Percentiles rank a stretch among this genome's conserved stretches.
phyloP scores from a whole-genome alignment of 306 rosid species.

The Cicer bijugum region DNA sequence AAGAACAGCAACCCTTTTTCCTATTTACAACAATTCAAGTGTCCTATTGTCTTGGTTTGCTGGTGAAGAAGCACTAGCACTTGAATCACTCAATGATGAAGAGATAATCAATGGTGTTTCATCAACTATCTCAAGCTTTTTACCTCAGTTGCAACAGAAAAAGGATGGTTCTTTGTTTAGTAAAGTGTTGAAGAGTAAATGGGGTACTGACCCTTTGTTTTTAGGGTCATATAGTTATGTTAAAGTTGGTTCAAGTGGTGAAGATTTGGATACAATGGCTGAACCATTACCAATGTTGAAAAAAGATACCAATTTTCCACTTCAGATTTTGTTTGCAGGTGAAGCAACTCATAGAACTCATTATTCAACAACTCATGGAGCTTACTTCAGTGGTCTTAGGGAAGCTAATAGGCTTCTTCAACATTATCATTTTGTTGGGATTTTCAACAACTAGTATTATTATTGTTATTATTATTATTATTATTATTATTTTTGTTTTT shows the following conservation, averaged over 20 bases:
- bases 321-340: conserved; percentile 94
- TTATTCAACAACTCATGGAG: conserved; percentile 99
- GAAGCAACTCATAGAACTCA: conserved; percentile 99
- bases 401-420: conserved; percentile 95
- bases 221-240: conserved; percentile 87
- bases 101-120: conserved; percentile 76
- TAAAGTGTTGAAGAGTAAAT: conserved; percentile 68
- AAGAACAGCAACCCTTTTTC: conserved; percentile 73
- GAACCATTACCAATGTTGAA: conserved; percentile 73
- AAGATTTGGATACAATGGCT: conserved; percentile 82
- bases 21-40: conserved; percentile 68
- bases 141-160: conserved; percentile 26
- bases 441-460: conserved; percentile 49
- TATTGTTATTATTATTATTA: neutral
- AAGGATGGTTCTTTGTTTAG: conserved; percentile 5
- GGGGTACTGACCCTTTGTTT: conserved; percentile 89
- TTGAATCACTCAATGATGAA: conserved; percentile 73
- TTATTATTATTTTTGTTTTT: too few relatives aligned
- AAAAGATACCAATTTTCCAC: conserved; percentile 51
- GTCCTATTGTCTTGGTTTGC: conserved; percentile 89
- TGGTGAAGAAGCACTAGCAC: conserved; percentile 83
- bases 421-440: conserved; percentile 73
- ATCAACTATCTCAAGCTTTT: conserved; percentile 61
- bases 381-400: conserved; percentile 94
- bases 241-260: conserved; percentile 88